Conservation (phyloP, 108 stramenopile species). For the Poteriospumella lacustris region DNA sequence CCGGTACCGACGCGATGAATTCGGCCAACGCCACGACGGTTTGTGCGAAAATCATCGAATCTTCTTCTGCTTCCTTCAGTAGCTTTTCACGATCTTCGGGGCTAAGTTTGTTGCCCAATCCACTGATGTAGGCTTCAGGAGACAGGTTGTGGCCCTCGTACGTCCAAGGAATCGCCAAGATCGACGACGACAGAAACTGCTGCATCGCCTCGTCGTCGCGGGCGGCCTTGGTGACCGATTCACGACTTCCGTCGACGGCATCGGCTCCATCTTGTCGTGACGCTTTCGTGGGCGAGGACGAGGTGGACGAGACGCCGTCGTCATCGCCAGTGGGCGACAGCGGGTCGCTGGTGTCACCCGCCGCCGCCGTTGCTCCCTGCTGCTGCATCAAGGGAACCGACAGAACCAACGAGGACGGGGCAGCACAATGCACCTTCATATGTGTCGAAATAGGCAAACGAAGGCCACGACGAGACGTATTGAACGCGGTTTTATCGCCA, state of each 20-base stretch:
- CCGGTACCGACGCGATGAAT: not conserved
- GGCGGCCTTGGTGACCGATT: not conserved
- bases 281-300: not conserved
- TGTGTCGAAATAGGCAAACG: not conserved
- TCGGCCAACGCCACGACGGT: not conserved
- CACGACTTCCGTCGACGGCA: not conserved
- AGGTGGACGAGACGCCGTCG: not conserved
- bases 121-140: not conserved
- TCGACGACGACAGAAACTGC: not conserved
- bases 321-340: not conserved
- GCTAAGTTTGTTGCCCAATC: not conserved
- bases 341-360: not conserved
- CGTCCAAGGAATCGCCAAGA: not conserved
- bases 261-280: not conserved
- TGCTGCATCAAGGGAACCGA: not conserved
- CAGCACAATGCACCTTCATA: not conserved
- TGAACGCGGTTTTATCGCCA: not conserved
- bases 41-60: not conserved
- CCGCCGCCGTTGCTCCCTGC: not conserved
- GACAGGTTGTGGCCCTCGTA: not conserved
- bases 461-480: conserved; percentile 3
- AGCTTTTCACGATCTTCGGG: not conserved
- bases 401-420: not conserved
- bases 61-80: conserved; percentile 22
- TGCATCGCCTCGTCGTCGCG: not conserved